Evolutionary conservation across 306 rosid species (phyloP), one percentile per base, ranked within the genome.

Genomic region (Pterocarpus santalinus): DNA sequence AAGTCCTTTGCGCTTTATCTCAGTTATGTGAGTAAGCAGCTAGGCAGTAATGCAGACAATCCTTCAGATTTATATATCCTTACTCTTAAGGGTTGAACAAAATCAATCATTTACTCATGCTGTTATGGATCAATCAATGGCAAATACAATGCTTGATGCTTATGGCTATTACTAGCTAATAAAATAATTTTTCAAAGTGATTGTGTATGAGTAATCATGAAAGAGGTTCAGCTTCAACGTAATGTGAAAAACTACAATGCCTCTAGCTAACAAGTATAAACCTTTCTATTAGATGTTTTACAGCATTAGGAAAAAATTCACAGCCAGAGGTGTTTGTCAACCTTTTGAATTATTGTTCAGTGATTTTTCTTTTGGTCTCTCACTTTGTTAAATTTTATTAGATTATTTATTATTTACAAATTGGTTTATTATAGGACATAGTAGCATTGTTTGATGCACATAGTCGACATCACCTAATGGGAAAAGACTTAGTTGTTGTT

Each of bases 251-350:
- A 8, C 7, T 39, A 44, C 13, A 43, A 36, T 63, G 69, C 44
- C 43, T 81, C 67, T 64, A 53, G 73, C 79, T 43, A 38, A 69
- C 63, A 1, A 75, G 75, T 32, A 35, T 35, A 46, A 79, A 49
- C 56, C 43, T 62, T 65, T 72, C 49, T 16, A n/a, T 51, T 13
- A 47, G 72, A 49, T 71, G 58, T 38, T 38, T 38, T 15, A 49
- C 55, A 71, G 14, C 35, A 60, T 46, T 47, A 10, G 57, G 47
- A 47, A 41, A 56, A 65, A 67, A 22, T 8, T 33, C 30, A 35
- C 55, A 65, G 16, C 55, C 34, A 77, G 64, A 77, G 55, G 8
- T 13, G 65, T 65, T 51, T 11, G 6, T 38, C 43, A 65, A 22
- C 73, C 32, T 1, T 58, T 57, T 58, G 51, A 51, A 36, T 76